phyloP scores from a whole-genome alignment of 495 filamentous ascomycete species.

The Cercophora samala region DNA sequence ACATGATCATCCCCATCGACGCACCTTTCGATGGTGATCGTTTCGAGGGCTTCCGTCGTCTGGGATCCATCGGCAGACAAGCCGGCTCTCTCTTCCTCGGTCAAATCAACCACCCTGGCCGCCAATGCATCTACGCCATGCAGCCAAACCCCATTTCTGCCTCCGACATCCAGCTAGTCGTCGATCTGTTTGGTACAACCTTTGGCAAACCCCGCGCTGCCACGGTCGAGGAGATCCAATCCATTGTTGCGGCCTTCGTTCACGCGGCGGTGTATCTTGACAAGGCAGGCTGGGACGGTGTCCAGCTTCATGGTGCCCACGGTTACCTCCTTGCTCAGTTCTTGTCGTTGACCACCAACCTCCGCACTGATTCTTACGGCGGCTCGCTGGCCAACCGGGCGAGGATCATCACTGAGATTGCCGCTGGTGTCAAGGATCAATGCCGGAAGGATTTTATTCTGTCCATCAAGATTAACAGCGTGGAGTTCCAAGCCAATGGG shows the following conservation, averaged over 20 bases:
- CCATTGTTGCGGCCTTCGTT: slow-evolving; percentile 50
- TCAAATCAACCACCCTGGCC: slow-evolving; percentile 62
- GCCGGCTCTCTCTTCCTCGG: slow-evolving; percentile 55
- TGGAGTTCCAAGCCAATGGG: slow-evolving; percentile 61
- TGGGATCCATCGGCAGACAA: slow-evolving; percentile 49
- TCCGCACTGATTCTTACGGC: slow-evolving; percentile 60
- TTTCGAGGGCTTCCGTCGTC: slow-evolving; percentile 56
- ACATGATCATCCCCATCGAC: slow-evolving; percentile 53
- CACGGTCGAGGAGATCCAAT: slow-evolving; percentile 48
- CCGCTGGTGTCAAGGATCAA: slow-evolving; percentile 45
- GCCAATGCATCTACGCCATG: slow-evolving; percentile 49
- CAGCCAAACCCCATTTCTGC: slow-evolving; percentile 58
- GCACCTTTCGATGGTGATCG: slow-evolving; percentile 49
- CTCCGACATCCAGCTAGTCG: slow-evolving; percentile 56
- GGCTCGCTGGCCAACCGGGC: slow-evolving; percentile 56
- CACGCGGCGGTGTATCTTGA: slow-evolving; percentile 56
- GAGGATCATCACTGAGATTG: slow-evolving; percentile 54
- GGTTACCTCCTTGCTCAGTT: slow-evolving; percentile 73
- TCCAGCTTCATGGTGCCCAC: slow-evolving; percentile 56
- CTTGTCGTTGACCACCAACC: slow-evolving; percentile 57
- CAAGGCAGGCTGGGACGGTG: slow-evolving; percentile 58
- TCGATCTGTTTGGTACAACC: slow-evolving; percentile 15
- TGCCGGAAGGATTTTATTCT: slow-evolving; percentile 51
- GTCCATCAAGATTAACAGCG: slow-evolving; percentile 65
- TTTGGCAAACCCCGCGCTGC: slow-evolving; percentile 38